phyloP scores from a whole-genome alignment of 2,329 filamentous ascomycete species.

The Endothia cerciana region DNA sequence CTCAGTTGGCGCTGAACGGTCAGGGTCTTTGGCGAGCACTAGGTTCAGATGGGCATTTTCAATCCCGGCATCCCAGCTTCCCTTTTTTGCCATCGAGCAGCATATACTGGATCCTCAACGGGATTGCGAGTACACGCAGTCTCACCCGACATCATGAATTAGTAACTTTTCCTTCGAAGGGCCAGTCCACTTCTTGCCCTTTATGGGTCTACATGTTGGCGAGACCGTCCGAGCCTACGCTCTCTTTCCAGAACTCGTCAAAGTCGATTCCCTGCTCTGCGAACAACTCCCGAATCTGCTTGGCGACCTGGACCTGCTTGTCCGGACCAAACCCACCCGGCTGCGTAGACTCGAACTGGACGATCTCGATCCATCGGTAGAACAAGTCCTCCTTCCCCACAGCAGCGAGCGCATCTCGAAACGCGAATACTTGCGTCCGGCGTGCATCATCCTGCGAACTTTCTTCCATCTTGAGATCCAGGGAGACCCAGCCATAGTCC shows the following conservation, averaged over 20 bases:
- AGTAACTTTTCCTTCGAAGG: not conserved
- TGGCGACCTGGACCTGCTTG: conserved; percentile 71
- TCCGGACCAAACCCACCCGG: conserved; percentile 79
- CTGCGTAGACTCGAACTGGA: conserved; percentile 82
- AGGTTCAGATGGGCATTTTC: not conserved
- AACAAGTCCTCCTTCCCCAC: conserved; percentile 89
- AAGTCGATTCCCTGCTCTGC: conserved; percentile 78
- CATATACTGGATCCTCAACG: not conserved
- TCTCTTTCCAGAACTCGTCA: conserved; percentile 75
- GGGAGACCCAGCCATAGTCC: conserved; percentile 72
- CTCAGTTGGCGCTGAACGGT: not conserved
- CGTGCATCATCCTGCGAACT: conserved; percentile 62
- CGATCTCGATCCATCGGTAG: conserved; percentile 89
- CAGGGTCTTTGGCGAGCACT: not conserved
- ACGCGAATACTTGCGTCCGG: conserved; percentile 75
- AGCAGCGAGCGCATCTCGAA: conserved; percentile 73
- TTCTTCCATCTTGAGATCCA: conserved; percentile 57
- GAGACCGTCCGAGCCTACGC: conserved; percentile 47
- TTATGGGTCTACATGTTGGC: conserved; percentile 34
- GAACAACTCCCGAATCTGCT: conserved; percentile 77
- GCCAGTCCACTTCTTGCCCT: not conserved
- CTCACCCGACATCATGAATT: not conserved
- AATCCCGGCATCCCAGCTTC: not conserved
- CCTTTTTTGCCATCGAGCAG: not conserved
- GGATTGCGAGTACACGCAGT: not conserved